These are phyloP conservation scores for Pseudozyma pruni DNA, from an alignment of 1,284 basidiomycete genomes.

Conservation along the genomic window DNA sequence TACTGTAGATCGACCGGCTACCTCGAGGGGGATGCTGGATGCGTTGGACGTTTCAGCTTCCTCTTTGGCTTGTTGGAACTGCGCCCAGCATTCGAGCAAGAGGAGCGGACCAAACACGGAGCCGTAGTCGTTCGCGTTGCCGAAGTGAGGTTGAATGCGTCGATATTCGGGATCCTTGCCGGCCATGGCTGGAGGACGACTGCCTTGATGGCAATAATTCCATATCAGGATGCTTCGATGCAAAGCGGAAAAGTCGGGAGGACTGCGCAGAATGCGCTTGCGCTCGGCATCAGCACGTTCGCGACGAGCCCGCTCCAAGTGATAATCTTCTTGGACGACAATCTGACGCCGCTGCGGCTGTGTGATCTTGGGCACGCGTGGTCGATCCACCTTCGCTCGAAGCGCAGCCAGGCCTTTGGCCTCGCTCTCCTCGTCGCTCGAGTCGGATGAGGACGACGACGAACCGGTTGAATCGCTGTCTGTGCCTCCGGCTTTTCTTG, in stretches of 20 bases:
- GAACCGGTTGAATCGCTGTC: conserved; percentile 59
- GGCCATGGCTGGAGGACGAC: conserved; percentile 72
- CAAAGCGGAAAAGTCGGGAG: conserved; percentile 82
- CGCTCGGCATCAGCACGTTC: conserved; percentile 53
- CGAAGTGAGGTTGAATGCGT: conserved; percentile 74
- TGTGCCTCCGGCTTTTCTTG: conserved; percentile 19
- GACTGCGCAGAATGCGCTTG: conserved; percentile 76
- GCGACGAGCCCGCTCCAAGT: conserved; percentile 38
- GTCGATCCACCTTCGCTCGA: conserved; percentile 58
- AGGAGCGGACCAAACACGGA: conserved; percentile 86
- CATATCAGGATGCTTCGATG: conserved; percentile 86
- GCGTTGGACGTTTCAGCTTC: conserved; percentile 71
- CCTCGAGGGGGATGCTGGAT: conserved; percentile 39
- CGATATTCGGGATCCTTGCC: conserved; percentile 34
- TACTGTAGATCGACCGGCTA: conserved; percentile 47
- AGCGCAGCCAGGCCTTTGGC: conserved; percentile 72
- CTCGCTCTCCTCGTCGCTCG: conserved; percentile 73
- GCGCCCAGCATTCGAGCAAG: conserved; percentile 90
- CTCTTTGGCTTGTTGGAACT: conserved; percentile 79
- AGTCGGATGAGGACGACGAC: conserved; percentile 55
- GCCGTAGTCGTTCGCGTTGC: conserved; percentile 77
- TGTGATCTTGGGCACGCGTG: conserved; percentile 63
- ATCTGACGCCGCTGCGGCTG: conserved; percentile 76
- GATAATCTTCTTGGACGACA: conserved; percentile 75
- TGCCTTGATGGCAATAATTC: conserved; percentile 80